These are phyloP conservation scores for Allantophomopsis cytisporea DNA, from an alignment of 2,329 filamentous ascomycete species.

Conservation along the genomic window DNA sequence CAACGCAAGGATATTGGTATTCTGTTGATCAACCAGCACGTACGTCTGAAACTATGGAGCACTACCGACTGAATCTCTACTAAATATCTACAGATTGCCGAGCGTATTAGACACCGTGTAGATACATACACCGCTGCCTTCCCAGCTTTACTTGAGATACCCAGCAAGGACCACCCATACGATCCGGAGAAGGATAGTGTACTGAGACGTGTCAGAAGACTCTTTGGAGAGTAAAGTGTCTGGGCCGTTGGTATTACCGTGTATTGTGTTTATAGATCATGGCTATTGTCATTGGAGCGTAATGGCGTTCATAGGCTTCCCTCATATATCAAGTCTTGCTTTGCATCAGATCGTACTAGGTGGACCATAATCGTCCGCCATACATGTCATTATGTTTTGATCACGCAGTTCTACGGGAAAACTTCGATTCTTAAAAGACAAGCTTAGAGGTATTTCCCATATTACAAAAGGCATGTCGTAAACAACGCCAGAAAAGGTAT, in stretches of 20 bases:
- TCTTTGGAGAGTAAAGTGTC: slow-evolving; percentile 51
- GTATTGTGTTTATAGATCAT: not conserved
- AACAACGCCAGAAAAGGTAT: slow-evolving; percentile 11
- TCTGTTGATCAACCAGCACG: slow-evolving; percentile 94
- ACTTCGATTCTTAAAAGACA: too few species aligned
- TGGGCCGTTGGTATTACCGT: not conserved
- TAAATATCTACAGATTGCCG: slow-evolving; percentile 57
- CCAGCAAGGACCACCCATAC: slow-evolving; percentile 97
- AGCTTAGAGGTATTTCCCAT: too few species aligned
- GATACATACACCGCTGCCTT: slow-evolving; percentile 91
- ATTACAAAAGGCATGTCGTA: not conserved
- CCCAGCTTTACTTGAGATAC: slow-evolving; percentile 91
- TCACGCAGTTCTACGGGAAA: too few species aligned
- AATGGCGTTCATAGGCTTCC: slow-evolving; percentile 1
- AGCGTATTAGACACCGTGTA: slow-evolving; percentile 80
- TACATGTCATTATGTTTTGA: too few species aligned
- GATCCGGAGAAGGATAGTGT: slow-evolving; percentile 99
- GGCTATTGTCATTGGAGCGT: slow-evolving; percentile 1
- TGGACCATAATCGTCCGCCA: too few species aligned
- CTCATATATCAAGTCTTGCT: too few species aligned
- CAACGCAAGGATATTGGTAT: slow-evolving; percentile 95
- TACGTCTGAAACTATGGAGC: slow-evolving; percentile 26
- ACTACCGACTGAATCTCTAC: not conserved
- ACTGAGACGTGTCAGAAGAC: slow-evolving; percentile 66
- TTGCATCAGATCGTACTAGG: too few species aligned